A percentile compares a stretch with the other conserved stretches of the same genome.
phyloP scores from a whole-genome alignment of 2,329 filamentous ascomycete genomes.

The Fusarium protoensiforme region DNA sequence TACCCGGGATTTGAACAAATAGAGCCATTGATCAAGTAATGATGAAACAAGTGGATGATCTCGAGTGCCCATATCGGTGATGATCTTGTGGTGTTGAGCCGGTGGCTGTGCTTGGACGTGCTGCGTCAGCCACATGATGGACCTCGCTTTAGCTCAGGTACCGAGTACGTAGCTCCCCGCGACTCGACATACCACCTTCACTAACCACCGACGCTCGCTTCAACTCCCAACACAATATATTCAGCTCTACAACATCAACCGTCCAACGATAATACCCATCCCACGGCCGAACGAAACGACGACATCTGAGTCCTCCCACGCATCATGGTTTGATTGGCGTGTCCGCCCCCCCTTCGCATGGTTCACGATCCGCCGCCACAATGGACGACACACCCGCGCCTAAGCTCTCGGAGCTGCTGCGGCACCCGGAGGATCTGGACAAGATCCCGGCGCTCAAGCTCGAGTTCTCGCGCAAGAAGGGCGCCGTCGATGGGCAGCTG shows the following conservation, averaged over 20 bases:
- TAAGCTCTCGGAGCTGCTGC: slow-evolving; percentile 91
- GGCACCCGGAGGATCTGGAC: slow-evolving; percentile 96
- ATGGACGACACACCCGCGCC: slow-evolving; percentile 72
- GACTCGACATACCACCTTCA: slow-evolving; percentile 15
- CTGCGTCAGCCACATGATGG: slow-evolving; percentile 30
- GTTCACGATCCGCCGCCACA: slow-evolving; percentile 33
- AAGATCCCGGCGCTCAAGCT: slow-evolving; percentile 91
- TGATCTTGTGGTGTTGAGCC: background rate
- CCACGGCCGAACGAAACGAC: background rate
- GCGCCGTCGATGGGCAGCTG: slow-evolving; percentile 88
- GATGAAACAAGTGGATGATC: background rate
- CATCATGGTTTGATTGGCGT: slow-evolving; percentile 45
- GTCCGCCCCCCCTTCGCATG: slow-evolving; percentile 33
- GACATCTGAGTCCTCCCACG: background rate
- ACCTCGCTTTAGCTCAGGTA: slow-evolving; percentile 14
- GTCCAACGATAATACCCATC: background rate
- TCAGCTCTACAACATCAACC: background rate
- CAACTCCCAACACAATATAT: background rate
- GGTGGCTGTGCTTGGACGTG: slow-evolving; percentile 29
- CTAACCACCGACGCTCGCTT: slow-evolving; percentile 14
- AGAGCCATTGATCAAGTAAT: background rate
- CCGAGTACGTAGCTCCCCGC: slow-evolving; percentile 29
- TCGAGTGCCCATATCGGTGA: background rate
- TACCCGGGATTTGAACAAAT: background rate
- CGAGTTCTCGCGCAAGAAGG: slow-evolving; percentile 95